Evolutionary conservation across 768 basidiomycete genomes (phyloP).

Genomic region (Calvatia gigantea): DNA sequence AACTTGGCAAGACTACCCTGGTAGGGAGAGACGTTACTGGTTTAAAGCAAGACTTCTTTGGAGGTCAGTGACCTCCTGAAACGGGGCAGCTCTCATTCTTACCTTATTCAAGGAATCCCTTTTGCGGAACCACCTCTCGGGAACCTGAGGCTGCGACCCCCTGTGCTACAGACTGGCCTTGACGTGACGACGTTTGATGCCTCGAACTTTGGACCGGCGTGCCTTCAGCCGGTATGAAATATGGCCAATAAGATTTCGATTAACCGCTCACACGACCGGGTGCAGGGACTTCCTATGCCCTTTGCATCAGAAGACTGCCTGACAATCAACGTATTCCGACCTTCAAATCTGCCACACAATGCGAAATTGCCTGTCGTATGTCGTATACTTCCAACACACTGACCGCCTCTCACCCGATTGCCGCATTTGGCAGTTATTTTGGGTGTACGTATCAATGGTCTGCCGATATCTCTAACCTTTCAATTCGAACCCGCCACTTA

Average conservation of each 20-base stretch:
- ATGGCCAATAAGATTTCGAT: neutral
- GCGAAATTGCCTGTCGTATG: conserved; percentile 37
- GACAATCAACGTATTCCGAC: conserved; percentile 55
- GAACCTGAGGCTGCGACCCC: conserved; percentile 39
- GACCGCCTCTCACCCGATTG: neutral
- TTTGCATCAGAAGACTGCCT: conserved; percentile 55
- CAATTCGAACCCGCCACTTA: neutral
- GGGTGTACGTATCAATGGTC: conserved; percentile 28
- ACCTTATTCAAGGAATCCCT: conserved; percentile 39
- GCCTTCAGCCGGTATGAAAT: conserved; percentile 42
- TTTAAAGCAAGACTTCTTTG: conserved; percentile 43
- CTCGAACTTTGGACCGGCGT: conserved; percentile 40
- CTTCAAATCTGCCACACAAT: conserved; percentile 28
- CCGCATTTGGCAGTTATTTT: conserved; percentile 28
- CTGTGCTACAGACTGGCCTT: conserved; percentile 40
- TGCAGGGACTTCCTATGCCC: conserved; percentile 28
- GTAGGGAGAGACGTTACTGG: conserved; percentile 30
- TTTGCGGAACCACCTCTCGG: conserved; percentile 54
- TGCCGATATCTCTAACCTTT: neutral
- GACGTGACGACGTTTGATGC: conserved; percentile 37
- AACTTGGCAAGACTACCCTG: conserved; percentile 35
- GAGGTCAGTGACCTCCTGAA: conserved; percentile 26
- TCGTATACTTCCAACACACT: neutral
- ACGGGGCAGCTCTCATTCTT: neutral
- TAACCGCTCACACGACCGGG: neutral